Conservation (phyloP, 306 rosid species). For the Trifolium fragiferum region DNA sequence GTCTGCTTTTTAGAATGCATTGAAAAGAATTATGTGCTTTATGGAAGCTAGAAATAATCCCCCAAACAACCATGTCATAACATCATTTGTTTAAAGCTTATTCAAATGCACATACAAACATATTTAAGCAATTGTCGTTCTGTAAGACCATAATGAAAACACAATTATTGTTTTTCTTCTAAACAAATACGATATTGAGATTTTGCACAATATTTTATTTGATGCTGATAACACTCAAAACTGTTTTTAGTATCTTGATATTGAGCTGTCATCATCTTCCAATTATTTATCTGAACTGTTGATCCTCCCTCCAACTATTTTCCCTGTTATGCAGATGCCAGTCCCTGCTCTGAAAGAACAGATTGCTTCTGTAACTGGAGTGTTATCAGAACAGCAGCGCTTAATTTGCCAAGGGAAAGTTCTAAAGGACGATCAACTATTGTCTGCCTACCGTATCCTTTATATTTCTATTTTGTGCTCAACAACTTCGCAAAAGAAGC, state of each 20-base stretch:
- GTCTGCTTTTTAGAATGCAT: background rate
- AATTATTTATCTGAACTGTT: constrained; percentile 22
- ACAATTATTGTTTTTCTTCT: background rate
- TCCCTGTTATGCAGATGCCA: constrained; percentile 75
- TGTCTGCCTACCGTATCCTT: constrained; percentile 66
- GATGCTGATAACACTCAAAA: constrained; percentile 14
- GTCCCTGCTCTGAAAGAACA: constrained; percentile 66
- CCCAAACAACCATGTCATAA: background rate
- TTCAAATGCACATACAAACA: background rate
- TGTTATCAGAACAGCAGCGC: constrained; percentile 58
- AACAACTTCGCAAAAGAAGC: constrained; percentile 27
- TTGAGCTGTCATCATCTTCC: constrained; percentile 26
- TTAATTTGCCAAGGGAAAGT: constrained; percentile 62
- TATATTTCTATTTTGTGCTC: constrained; percentile 36
- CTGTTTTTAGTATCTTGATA: constrained; percentile 36
- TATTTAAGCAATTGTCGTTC: background rate
- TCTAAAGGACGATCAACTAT: constrained; percentile 61
- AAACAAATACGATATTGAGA: background rate
- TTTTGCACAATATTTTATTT: constrained; percentile 9
- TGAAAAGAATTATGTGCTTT: background rate
- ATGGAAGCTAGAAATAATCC: background rate
- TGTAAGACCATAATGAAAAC: background rate
- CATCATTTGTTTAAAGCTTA: constrained; percentile 17
- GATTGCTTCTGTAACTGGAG: constrained; percentile 65
- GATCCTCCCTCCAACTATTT: constrained; percentile 14